Conservation (phyloP, 2,329 filamentous ascomycete species). For the Cladosporium sphaerospermum region DNA sequence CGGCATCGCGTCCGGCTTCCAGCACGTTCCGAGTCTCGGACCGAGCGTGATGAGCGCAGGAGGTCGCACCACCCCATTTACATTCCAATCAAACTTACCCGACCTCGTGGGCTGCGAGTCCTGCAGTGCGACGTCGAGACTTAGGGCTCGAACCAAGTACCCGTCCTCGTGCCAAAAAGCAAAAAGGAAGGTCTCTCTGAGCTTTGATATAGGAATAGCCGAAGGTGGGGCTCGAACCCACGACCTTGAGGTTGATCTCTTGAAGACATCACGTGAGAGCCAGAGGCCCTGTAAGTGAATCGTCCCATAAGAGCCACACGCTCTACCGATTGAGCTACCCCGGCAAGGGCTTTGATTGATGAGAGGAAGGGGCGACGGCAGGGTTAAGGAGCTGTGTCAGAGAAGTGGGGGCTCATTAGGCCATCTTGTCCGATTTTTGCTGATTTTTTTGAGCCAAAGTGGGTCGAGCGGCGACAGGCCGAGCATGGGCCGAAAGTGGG, state of each 20-base stretch:
- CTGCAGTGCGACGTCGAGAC: no score
- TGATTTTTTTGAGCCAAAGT: neutral
- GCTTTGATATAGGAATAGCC: conserved; percentile 20
- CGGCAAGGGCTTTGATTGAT: conserved; percentile 24
- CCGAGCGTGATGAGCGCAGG: no score
- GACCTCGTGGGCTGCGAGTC: no score
- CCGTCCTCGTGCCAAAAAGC: no score
- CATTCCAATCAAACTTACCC: no score
- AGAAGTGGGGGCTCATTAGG: neutral
- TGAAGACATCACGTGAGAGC: conserved; percentile 36
- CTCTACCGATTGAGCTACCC: conserved; percentile 50
- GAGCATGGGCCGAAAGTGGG: neutral
- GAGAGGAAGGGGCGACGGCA: neutral
- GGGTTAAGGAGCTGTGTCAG: neutral
- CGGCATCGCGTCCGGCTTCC: no score
- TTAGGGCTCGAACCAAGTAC: no score
- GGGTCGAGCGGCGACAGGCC: neutral
- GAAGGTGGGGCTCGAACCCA: conserved; percentile 23
- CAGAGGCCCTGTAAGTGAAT: conserved; percentile 41
- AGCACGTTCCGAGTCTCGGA: no score
- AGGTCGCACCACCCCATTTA: no score
- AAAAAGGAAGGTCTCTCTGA: neutral
- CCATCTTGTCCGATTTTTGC: neutral
- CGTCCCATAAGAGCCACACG: conserved; percentile 43
- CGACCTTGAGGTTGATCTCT: conserved; percentile 23